Conservation (phyloP, 2,329 filamentous ascomycete genomes). For the Emmonsiellopsis sp. region DNA sequence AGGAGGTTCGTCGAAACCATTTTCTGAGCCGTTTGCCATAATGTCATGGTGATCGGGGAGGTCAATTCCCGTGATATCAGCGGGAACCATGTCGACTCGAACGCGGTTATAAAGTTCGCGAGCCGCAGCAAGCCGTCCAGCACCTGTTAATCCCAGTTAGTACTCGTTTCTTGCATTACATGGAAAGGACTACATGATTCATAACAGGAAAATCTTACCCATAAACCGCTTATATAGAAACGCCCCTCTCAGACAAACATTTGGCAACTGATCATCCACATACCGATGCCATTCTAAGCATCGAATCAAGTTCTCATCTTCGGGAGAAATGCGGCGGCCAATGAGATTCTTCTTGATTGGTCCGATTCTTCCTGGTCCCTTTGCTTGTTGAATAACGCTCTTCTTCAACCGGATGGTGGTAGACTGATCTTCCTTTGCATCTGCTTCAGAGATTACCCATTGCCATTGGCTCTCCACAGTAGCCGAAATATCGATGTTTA, state of each 20-base stretch:
- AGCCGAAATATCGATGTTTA: slow-evolving; percentile 60
- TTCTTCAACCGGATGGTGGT: slow-evolving; percentile 22
- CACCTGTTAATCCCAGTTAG: slow-evolving; percentile 12
- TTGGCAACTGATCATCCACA: slow-evolving; percentile 60
- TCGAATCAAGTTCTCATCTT: slow-evolving; percentile 64
- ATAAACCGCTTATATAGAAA: slow-evolving; percentile 76
- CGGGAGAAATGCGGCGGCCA: slow-evolving; percentile 48
- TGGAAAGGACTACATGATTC: slow-evolving; percentile 16
- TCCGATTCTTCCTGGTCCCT: slow-evolving; percentile 44
- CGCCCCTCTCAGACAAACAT: slow-evolving; percentile 59
- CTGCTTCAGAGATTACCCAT: slow-evolving; percentile 29
- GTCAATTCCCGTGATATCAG: slow-evolving; percentile 31
- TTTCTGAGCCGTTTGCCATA: slow-evolving; percentile 16
- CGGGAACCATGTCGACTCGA: slow-evolving; percentile 38
- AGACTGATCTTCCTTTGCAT: slow-evolving; percentile 23
- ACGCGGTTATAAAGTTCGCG: slow-evolving; percentile 44
- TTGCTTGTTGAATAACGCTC: slow-evolving; percentile 44
- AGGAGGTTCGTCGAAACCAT: slow-evolving; percentile 17
- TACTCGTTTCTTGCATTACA: slow-evolving; percentile 6
- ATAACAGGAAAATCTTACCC: slow-evolving; percentile 48
- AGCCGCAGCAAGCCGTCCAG: slow-evolving; percentile 44
- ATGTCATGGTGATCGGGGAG: slow-evolving; percentile 8
- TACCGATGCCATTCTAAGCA: slow-evolving; percentile 78
- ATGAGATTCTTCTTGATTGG: slow-evolving; percentile 64
- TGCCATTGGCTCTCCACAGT: slow-evolving; percentile 63